Percentiles rank a stretch among this genome's conserved stretches.
These are phyloP conservation scores for Paspalum notatum DNA, from an alignment of 176 grass and related monocot genomes.

Conservation along the genomic window DNA sequence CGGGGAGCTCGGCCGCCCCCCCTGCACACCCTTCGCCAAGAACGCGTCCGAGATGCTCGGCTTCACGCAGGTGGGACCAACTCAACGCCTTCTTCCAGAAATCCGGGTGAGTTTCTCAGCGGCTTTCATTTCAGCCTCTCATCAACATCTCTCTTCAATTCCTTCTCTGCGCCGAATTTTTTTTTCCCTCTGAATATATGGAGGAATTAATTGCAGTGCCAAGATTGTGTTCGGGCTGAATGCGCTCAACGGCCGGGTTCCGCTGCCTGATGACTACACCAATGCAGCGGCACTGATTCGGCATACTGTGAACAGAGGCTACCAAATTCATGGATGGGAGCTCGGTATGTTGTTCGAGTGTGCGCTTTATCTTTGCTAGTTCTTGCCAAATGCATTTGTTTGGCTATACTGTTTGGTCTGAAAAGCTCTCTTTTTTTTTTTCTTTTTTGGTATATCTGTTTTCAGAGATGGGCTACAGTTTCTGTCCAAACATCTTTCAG, in stretches of 20 bases:
- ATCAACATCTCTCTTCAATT: no score
- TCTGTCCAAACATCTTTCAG: background rate
- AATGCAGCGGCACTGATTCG: conserved; percentile 81
- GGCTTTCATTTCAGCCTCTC: background rate
- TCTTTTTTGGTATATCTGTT: background rate
- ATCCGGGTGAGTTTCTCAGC: conserved; percentile 44
- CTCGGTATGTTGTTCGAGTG: conserved; percentile 66
- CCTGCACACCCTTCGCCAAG: conserved; percentile 60
- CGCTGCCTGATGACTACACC: conserved; percentile 64
- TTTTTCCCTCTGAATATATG: no score
- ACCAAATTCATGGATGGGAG: conserved; percentile 87
- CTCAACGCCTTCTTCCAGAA: conserved; percentile 79
- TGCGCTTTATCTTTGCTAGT: background rate
- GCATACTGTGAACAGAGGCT: conserved; percentile 67
- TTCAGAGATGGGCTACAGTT: background rate
- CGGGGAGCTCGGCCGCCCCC: background rate
- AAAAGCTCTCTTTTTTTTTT: no score
- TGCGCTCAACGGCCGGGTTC: conserved; percentile 72
- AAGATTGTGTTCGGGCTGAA: conserved; percentile 80
- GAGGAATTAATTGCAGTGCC: conserved; percentile 51
- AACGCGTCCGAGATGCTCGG: conserved; percentile 64
- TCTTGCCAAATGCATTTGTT: background rate
- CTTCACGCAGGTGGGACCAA: conserved; percentile 77
- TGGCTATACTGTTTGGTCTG: background rate
- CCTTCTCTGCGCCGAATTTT: no score